Evolutionary conservation across 1,284 basidiomycete species (phyloP), one percentile per base, ranked within the genome.

Genomic region (Omphalotus olearius): DNA sequence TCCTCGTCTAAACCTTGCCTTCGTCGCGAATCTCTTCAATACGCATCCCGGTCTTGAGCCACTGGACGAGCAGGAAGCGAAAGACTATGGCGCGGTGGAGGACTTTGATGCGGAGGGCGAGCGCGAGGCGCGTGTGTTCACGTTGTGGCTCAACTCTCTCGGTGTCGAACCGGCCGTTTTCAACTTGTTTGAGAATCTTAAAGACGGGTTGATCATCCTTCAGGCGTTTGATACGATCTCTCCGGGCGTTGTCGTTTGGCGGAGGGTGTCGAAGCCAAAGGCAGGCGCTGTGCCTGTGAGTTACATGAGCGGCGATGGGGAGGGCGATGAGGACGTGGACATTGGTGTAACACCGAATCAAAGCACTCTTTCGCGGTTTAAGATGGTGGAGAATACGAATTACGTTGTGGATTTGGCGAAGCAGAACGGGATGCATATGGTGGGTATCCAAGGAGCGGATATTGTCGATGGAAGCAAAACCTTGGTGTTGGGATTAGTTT

Each of bases 51-150:
- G 93, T 0, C 84, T 96, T 26, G 94, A 82, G 57, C 95, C 95
- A 2, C 80, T 98, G 41, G 93, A 97, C 63, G 93, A 95, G 65
- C 84, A 94, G 64, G 87, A 90, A 65, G 85, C 83, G 9, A 88
- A 89, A 62, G 84, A 88, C 59, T 89, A 88, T 57, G 83, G 91
- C 64, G 85, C 80, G 5, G 83, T 98, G 38, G 96, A 98, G 65
- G 97, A 99, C 74, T 99, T 98, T 67, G 96, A 99, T 60, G 95
- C 96, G 1, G 96, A 99, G 69, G 96, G 96, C 56, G 96, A 99
- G 70, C 85, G 96, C 50, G 96, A 99, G 69, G 96, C 96, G 4
- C 85, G 96, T 40, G 96, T 96, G 30, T 99, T 99, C 66, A 99
- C 91, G 0, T 83, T 99, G 23, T 99, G 96, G 96, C 80, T 99